phyloP scores from a whole-genome alignment of 1,139 yeast genomes.

The Magnusiomyces sp. region DNA sequence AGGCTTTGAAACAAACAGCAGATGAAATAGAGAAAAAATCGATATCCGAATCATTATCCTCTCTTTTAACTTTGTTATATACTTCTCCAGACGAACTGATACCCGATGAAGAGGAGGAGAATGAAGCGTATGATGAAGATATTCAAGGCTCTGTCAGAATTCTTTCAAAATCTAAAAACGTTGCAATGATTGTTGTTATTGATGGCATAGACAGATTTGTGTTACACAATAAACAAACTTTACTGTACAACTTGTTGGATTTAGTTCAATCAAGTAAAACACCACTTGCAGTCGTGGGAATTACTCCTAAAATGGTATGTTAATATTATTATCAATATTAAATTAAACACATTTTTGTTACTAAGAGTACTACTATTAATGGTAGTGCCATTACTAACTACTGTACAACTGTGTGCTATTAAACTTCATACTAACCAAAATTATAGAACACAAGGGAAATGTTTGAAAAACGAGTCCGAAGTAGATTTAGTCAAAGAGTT shows the following conservation, averaged over 20 bases:
- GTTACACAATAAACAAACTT: slow-evolving; percentile 59
- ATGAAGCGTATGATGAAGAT: slow-evolving; percentile 22
- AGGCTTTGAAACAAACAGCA: slow-evolving; percentile 12
- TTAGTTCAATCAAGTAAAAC: slow-evolving; percentile 60
- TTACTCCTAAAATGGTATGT: slow-evolving; percentile 50
- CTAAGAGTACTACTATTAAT: no score
- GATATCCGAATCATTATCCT: slow-evolving; percentile 46
- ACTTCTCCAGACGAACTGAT: slow-evolving; percentile 15
- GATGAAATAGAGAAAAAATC: slow-evolving; percentile 42
- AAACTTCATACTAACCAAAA: no score
- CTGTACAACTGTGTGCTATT: no score
- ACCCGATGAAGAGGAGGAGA: slow-evolving; percentile 31
- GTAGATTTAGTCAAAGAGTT: slow-evolving; percentile 78
- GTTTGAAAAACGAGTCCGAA: slow-evolving; percentile 83
- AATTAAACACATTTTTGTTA: not conserved
- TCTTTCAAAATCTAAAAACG: slow-evolving; percentile 18
- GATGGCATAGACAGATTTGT: slow-evolving; percentile 79
- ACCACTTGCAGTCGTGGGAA: slow-evolving; percentile 77
- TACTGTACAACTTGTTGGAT: slow-evolving; percentile 81
- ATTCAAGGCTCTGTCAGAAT: no score
- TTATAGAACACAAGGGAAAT: slow-evolving; percentile 55
- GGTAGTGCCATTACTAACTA: no score
- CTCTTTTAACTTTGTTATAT: slow-evolving; percentile 38
- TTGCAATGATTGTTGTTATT: slow-evolving; percentile 65
- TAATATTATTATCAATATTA: no score